These are phyloP conservation scores for Orbilia ellipsospora DNA, from an alignment of 2,329 filamentous ascomycete species.

Conservation along the genomic window DNA sequence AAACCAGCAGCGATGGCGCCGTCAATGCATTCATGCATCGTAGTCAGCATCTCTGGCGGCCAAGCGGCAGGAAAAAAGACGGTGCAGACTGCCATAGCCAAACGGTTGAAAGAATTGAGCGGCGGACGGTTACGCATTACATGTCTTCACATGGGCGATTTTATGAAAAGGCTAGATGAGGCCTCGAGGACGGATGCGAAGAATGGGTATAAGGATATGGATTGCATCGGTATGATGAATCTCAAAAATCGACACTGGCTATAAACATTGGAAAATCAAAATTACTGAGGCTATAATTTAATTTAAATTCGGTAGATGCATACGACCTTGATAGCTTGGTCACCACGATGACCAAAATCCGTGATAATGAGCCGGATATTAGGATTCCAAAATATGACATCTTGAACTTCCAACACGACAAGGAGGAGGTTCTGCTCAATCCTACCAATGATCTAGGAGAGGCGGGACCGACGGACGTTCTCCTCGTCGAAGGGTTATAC, in stretches of 20 bases:
- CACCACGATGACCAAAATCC: constrained; percentile 49
- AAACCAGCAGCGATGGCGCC: constrained; percentile 3
- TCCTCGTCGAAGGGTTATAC: constrained; percentile 58
- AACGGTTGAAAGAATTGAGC: constrained; percentile 53
- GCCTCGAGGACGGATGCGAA: constrained; percentile 34
- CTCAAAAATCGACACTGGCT: not conserved
- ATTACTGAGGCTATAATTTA: constrained; percentile 3
- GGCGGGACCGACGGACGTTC: constrained; percentile 54
- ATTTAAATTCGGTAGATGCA: constrained; percentile 35
- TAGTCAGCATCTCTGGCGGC: constrained; percentile 58
- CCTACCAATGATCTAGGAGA: constrained; percentile 33
- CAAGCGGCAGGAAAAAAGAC: constrained; percentile 59
- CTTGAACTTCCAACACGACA: constrained; percentile 33
- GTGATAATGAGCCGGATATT: constrained; percentile 38
- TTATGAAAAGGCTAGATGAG: constrained; percentile 47
- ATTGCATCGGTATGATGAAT: constrained; percentile 54
- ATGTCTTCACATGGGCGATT: constrained; percentile 57
- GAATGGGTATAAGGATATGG: constrained; percentile 52
- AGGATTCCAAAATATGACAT: constrained; percentile 49
- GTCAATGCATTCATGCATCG: constrained; percentile 39
- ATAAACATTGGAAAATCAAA: not conserved
- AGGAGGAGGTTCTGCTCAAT: not conserved
- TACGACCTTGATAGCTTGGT: constrained; percentile 57
- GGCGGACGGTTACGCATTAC: constrained; percentile 39
- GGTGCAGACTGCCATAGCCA: constrained; percentile 56